Conservation (phyloP, 345 rosid species). For the Dipteronia sinensis region DNA sequence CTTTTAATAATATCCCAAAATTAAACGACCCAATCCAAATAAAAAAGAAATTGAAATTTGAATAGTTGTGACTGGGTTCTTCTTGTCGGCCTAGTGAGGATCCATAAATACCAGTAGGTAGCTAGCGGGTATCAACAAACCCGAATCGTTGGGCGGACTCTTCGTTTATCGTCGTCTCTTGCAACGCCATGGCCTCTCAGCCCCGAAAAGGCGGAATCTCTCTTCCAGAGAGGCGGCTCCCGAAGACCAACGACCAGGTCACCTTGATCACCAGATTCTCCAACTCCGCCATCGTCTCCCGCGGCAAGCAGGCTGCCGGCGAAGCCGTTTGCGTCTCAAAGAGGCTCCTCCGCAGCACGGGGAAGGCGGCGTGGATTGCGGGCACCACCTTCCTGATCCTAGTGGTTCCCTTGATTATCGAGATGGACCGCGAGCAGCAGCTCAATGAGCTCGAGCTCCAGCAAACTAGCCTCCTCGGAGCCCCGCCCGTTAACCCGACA, state of each 20-base stretch:
- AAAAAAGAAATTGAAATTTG: no score
- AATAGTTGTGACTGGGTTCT: no score
- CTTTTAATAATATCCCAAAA: no score
- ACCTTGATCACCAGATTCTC: slow-evolving; percentile 43
- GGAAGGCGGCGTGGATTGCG: slow-evolving; percentile 84
- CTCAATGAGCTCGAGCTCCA: slow-evolving; percentile 65
- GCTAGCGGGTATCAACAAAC: neutral
- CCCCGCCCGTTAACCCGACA: slow-evolving; percentile 35
- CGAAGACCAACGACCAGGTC: slow-evolving; percentile 30
- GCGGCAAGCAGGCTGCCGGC: slow-evolving; percentile 58
- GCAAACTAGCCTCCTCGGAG: slow-evolving; percentile 71
- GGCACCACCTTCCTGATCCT: slow-evolving; percentile 76
- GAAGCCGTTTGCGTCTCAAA: slow-evolving; percentile 63
- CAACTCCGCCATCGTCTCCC: slow-evolving; percentile 45
- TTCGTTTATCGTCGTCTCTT: neutral
- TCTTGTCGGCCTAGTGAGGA: no score
- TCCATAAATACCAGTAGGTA: no score
- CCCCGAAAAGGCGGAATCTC: slow-evolving; percentile 54
- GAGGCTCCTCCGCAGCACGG: slow-evolving; percentile 79
- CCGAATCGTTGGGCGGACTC: neutral
- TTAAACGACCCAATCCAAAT: no score
- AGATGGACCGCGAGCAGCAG: slow-evolving; percentile 72
- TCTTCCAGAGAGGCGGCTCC: slow-evolving; percentile 39
- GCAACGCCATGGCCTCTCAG: slow-evolving; percentile 42
- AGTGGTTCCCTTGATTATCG: slow-evolving; percentile 64